These are phyloP conservation scores for Ganoderma lingzhi DNA, from an alignment of 1,284 basidiomycete species.

Conservation along the genomic window DNA sequence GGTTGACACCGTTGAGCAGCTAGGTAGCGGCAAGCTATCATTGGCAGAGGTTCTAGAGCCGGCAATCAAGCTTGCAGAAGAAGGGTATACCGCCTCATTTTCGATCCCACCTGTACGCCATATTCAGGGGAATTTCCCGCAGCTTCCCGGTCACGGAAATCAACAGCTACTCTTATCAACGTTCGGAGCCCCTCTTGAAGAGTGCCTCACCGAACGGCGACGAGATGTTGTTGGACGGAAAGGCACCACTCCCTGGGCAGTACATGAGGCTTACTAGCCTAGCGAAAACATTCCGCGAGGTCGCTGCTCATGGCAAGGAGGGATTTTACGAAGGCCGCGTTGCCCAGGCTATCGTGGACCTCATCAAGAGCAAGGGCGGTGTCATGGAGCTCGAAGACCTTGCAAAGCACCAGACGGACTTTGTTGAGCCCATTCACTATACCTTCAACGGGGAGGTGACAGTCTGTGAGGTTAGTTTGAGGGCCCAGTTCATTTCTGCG, in stretches of 20 bases:
- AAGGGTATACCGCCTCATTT: conserved; percentile 63
- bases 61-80: conserved; percentile 85
- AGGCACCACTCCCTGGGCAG: conserved; percentile 82
- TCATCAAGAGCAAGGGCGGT: conserved; percentile 85
- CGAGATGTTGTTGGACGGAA: conserved; percentile 88
- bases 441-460: conserved; percentile 86
- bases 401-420: conserved; percentile 77
- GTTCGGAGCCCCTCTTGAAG: conserved; percentile 79
- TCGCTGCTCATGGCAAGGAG: conserved; percentile 84
- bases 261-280: conserved; percentile 83
- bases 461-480: conserved; percentile 76
- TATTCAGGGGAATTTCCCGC: neutral
- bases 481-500: neutral
- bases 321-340: conserved; percentile 94
- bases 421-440: conserved; percentile 92
- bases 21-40: conserved; percentile 86
- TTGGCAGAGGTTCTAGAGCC: conserved; percentile 89
- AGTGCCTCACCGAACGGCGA: conserved; percentile 82
- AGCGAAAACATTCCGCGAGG: conserved; percentile 82
- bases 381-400: conserved; percentile 92
- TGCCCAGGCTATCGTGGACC: conserved; percentile 89
- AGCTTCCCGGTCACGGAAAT: conserved; percentile 86
- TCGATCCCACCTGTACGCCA: neutral
- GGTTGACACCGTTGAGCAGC: conserved; percentile 86
- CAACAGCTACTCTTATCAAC: conserved; percentile 77